phyloP scores from a whole-genome alignment of 2,329 filamentous ascomycete species.

The Sporothrix variecibatus region DNA sequence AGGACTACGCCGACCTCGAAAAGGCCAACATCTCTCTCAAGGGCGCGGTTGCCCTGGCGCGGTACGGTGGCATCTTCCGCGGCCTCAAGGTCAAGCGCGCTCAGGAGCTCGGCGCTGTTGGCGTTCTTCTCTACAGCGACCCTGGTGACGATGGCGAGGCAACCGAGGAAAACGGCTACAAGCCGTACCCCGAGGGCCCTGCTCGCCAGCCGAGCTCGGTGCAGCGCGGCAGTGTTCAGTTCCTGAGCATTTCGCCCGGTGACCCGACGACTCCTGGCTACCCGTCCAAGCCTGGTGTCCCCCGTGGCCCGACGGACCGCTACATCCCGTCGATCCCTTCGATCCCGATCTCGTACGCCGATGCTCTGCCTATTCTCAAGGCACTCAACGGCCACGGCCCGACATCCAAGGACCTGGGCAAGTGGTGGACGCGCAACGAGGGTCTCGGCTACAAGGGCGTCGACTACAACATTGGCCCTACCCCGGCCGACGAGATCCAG shows the following conservation, averaged over 20 bases:
- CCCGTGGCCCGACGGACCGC: conserved; percentile 68
- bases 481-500: conserved; percentile 65
- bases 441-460: conserved; percentile 80
- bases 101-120: conserved; percentile 85
- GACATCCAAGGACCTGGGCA: conserved; percentile 70
- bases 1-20: conserved; percentile 80
- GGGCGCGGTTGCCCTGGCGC: conserved; percentile 84
- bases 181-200: conserved; percentile 80
- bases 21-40: conserved; percentile 72
- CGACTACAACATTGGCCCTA: conserved; percentile 81
- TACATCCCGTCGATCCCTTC: conserved; percentile 85
- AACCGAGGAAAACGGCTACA: conserved; percentile 78
- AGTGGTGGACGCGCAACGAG: conserved; percentile 68
- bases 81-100: conserved; percentile 92
- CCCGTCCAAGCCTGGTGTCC: conserved; percentile 85
- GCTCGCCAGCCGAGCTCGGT: conserved; percentile 86
- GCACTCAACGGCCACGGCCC: conserved; percentile 88
- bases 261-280: conserved; percentile 93
- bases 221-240: conserved; percentile 84
- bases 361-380: conserved; percentile 30
- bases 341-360: conserved; percentile 32
- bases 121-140: conserved; percentile 82
- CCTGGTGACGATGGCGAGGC: conserved; percentile 84
- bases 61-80: conserved; percentile 84
- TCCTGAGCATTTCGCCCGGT: conserved; percentile 68